phyloP scores from a whole-genome alignment of 2,329 filamentous ascomycete species.

The Chaetomium sp. region DNA sequence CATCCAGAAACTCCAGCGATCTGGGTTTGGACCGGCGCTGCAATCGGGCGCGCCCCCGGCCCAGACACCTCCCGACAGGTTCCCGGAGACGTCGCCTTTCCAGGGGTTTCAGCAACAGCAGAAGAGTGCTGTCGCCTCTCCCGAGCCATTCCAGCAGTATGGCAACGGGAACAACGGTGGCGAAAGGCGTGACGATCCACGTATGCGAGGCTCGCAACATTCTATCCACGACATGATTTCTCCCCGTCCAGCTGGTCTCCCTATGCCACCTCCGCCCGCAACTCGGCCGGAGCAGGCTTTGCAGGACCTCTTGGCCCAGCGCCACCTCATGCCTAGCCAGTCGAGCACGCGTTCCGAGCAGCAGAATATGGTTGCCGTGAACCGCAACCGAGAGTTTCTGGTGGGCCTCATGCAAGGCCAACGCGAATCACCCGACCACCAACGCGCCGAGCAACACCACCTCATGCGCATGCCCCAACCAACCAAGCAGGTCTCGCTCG shows the following conservation, averaged over 20 bases:
- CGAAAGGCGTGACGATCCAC: slow-evolving; percentile 39
- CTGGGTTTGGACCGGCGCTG: slow-evolving; percentile 38
- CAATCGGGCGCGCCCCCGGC: slow-evolving; percentile 22
- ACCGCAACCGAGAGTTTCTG: slow-evolving; percentile 73
- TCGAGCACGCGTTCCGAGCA: slow-evolving; percentile 40
- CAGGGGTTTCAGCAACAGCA: slow-evolving; percentile 28
- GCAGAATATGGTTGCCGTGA: slow-evolving; percentile 36
- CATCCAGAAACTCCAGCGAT: slow-evolving; percentile 69
- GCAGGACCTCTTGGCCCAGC: slow-evolving; percentile 54
- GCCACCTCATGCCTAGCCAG: slow-evolving; percentile 50
- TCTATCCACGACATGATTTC: slow-evolving; percentile 48
- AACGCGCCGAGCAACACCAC: slow-evolving; percentile 43
- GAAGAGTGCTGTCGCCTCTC: slow-evolving; percentile 39
- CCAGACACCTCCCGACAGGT: slow-evolving; percentile 19
- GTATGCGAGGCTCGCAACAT: slow-evolving; percentile 35
- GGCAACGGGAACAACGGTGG: slow-evolving; percentile 40
- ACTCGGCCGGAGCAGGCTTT: slow-evolving; percentile 53
- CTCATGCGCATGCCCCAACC: slow-evolving; percentile 49
- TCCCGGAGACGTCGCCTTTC: slow-evolving; percentile 14
- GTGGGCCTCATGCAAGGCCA: slow-evolving; percentile 70
- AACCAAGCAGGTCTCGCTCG: slow-evolving; percentile 42
- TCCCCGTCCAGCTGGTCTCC: slow-evolving; percentile 40
- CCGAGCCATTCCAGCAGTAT: slow-evolving; percentile 43
- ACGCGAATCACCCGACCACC: slow-evolving; percentile 43
- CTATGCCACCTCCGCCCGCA: slow-evolving; percentile 37